phyloP scores from a whole-genome alignment of 2,329 filamentous ascomycete species.

The Fusarium sp. region DNA sequence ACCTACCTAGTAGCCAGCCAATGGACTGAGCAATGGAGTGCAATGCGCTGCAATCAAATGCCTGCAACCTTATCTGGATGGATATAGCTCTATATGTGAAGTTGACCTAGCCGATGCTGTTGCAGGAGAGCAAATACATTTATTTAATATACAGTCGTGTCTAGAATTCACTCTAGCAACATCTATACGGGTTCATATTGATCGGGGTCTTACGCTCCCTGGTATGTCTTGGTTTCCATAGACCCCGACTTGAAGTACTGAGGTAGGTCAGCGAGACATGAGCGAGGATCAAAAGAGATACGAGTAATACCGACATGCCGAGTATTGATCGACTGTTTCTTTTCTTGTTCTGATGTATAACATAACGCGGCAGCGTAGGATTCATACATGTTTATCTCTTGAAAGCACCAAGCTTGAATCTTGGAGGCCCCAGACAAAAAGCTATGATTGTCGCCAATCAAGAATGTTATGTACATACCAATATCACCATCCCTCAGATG shows the following conservation, averaged over 20 bases:
- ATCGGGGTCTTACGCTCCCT: too few species aligned
- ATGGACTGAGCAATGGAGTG: constrained; percentile 19
- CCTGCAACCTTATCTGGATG: constrained; percentile 3
- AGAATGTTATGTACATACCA: too few species aligned
- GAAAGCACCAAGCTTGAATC: not conserved
- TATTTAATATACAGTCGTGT: too few species aligned
- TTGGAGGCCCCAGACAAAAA: not conserved
- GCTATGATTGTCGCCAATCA: not conserved
- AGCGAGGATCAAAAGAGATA: not conserved
- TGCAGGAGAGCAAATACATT: too few species aligned
- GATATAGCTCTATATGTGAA: too few species aligned
- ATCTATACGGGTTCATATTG: too few species aligned
- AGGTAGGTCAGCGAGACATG: not conserved
- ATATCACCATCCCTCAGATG: not conserved
- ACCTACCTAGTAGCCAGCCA: too few species aligned
- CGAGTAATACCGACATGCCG: constrained; percentile 9
- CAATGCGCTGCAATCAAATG: constrained; percentile 2
- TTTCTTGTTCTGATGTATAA: not conserved
- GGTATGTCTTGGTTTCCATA: not conserved
- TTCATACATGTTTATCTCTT: not conserved
- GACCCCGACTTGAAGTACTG: not conserved
- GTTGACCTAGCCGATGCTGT: too few species aligned
- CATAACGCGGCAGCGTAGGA: not conserved
- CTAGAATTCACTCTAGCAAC: too few species aligned
- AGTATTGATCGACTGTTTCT: constrained; percentile 8